phyloP scores from a whole-genome alignment of 2,329 filamentous ascomycete species.

The Aspergillus luchuensis region DNA sequence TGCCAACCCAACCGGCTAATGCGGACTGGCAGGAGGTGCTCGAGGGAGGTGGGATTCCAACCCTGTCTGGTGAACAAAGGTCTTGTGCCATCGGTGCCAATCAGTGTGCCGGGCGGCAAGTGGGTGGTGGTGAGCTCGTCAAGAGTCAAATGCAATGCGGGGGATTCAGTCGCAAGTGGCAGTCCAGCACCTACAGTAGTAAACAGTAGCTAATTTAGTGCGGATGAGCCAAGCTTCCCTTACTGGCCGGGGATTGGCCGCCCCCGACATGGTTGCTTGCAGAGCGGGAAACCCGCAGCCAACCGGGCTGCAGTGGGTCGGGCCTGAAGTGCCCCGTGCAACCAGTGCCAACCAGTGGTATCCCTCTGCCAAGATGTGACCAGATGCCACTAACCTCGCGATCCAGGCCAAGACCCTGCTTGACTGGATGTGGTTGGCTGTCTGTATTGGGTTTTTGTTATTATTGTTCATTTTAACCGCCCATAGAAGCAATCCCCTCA shows the following conservation, averaged over 20 bases:
- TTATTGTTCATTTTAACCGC: slow-evolving; percentile 14
- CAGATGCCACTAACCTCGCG: slow-evolving; percentile 10
- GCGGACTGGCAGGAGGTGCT: neutral
- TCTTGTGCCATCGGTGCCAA: slow-evolving; percentile 10
- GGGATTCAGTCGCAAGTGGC: slow-evolving; percentile 6
- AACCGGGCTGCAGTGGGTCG: slow-evolving; percentile 21
- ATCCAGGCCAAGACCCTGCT: slow-evolving; percentile 3
- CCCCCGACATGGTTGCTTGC: slow-evolving; percentile 18
- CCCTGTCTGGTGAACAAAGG: slow-evolving; percentile 9
- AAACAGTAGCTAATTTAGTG: slow-evolving; percentile 15
- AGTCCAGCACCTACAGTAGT: slow-evolving; percentile 19
- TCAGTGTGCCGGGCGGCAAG: neutral
- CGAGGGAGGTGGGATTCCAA: neutral
- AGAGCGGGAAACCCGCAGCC: slow-evolving; percentile 26
- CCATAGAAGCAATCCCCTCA: neutral
- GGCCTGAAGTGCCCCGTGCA: slow-evolving; percentile 8
- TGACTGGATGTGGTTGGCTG: too few species aligned
- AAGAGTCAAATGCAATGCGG: slow-evolving; percentile 10
- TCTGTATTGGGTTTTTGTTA: too few species aligned
- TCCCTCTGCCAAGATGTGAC: slow-evolving; percentile 20
- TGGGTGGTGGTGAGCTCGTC: neutral
- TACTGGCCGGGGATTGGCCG: slow-evolving; percentile 20
- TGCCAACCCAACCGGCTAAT: slow-evolving; percentile 6
- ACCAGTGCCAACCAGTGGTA: slow-evolving; percentile 6
- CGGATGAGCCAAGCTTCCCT: slow-evolving; percentile 29